A percentile compares a stretch with the other conserved stretches of the same genome.
Evolutionary conservation across 169 alveolate species (phyloP).

Genomic region (Plasmodium knowlesi): DNA sequence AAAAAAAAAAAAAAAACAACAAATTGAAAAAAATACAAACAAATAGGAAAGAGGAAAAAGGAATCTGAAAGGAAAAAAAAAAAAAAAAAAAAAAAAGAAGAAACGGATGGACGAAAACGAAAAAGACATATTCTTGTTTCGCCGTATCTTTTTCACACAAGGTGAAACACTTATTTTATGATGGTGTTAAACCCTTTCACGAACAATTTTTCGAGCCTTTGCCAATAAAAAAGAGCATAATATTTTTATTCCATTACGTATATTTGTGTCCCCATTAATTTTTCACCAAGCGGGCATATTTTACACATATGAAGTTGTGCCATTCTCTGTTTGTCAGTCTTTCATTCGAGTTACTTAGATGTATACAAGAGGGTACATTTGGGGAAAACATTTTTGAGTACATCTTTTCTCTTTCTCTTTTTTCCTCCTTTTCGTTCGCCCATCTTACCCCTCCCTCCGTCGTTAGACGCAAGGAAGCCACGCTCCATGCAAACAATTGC

Average conservation of each 20-base stretch:
- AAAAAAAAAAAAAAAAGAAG: not conserved
- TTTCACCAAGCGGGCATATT: not conserved
- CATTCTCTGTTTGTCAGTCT: not conserved
- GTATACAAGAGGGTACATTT: not conserved
- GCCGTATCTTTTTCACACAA: not conserved
- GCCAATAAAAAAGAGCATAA: not conserved
- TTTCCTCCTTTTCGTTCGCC: not conserved
- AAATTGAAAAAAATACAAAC: not conserved
- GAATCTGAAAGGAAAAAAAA: not conserved
- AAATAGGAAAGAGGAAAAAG: not conserved
- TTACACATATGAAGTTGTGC: not conserved
- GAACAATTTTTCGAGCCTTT: not conserved
- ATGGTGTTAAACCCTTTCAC: not conserved
- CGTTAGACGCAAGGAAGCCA: not conserved
- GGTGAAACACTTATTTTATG: not conserved
- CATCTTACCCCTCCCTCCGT: not conserved
- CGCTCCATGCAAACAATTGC: not conserved
- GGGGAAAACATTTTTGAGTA: not conserved
- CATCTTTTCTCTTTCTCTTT: not conserved
- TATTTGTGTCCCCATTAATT: not conserved
- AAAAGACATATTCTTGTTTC: constrained; percentile 4
- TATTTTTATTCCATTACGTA: not conserved
- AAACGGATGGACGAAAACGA: not conserved
- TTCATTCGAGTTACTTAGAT: not conserved
- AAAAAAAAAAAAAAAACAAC: not conserved